Base-by-base conservation (phyloP, 2,329 filamentous ascomycete species). In the Calonectria naviculata region DNA sequence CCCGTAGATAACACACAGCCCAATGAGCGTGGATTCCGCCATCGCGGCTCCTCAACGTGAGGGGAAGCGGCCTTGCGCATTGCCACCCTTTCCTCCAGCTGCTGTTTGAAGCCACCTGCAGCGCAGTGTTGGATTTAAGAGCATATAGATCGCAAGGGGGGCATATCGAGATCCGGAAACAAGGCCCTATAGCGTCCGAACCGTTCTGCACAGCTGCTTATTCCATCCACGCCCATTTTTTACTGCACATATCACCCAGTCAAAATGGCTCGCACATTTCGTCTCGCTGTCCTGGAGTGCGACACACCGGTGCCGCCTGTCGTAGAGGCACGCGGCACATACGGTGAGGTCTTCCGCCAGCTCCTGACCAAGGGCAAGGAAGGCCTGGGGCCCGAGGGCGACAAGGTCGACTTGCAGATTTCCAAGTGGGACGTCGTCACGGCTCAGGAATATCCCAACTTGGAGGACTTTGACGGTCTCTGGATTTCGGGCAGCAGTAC, bases 401-500 rank as follows among this genome's bases (percentile, higher is more conserved):
- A 68, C n/a, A 67, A 73, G 8, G 67, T 79, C 21, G 72, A 74
- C 56, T 70, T 81, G n/a, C 66, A 75, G 2, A 73, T 82, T 3
- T 75, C 72, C 13, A 78, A 77, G 67, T 82, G 77, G 76, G 78
- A 83, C 47, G 80, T 82, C 1, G 78, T 82, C 17, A 71, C 71
- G 2, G 72, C 76, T 4, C 77, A 78, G 5, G 54, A 71, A 7
- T 81, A 80, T 54, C 81, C 81, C 1, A 72, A 72, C 1, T 34
- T 74, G 0, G 75, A 78, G 5, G 75, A 79, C 9, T 74, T 80
- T 21, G 81, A 82, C 36, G 79, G 79, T 2, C 72, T 83, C 17
- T 73, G 82, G 36, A 71, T 83, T 63, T 79, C 80, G 0, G 81
- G 81, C 41, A 82, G 81, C 73, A 83, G 81, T 82, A 46, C 1